Percentiles rank a stretch among this genome's conserved stretches.
phyloP scores from a whole-genome alignment of 768 basidiomycete genomes.

The Coprinellus micaceus region DNA sequence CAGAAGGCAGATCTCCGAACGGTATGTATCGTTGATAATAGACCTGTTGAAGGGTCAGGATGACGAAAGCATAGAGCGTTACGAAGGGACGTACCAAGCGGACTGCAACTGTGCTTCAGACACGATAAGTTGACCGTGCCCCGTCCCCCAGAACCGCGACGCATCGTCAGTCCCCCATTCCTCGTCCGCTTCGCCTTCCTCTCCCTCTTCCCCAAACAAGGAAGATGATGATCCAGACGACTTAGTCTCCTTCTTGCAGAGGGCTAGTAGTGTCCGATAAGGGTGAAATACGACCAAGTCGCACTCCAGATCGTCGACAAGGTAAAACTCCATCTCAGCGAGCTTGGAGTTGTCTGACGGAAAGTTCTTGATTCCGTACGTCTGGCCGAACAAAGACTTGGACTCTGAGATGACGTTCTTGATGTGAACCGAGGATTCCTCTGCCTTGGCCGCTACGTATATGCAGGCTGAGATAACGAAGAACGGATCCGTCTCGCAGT shows the following conservation, averaged over 20 bases:
- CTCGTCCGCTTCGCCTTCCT: constrained; percentile 47
- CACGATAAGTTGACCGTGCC: constrained; percentile 74
- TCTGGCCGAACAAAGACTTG: constrained; percentile 69
- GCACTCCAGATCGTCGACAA: constrained; percentile 94
- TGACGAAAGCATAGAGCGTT: not conserved
- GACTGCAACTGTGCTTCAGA: constrained; percentile 78
- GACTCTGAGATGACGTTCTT: constrained; percentile 88
- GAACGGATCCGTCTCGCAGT: constrained; percentile 94
- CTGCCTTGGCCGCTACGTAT: constrained; percentile 95
- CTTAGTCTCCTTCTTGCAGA: constrained; percentile 56
- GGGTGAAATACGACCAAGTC: constrained; percentile 93
- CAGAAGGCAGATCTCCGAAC: constrained; percentile 88
- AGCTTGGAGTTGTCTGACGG: constrained; percentile 85
- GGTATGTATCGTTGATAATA: constrained; percentile 93
- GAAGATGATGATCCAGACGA: constrained; percentile 22
- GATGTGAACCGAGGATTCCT: constrained; percentile 93
- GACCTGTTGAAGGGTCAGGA: constrained; percentile 52
- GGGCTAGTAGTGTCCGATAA: constrained; percentile 79
- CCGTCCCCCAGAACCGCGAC: constrained; percentile 74
- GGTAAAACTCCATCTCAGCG: constrained; percentile 99
- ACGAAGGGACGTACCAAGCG: constrained; percentile 64
- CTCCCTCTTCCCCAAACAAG: constrained; percentile 37
- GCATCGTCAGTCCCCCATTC: constrained; percentile 40
- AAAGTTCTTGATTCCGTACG: constrained; percentile 57
- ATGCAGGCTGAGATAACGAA: constrained; percentile 90